phyloP scores from a whole-genome alignment of 73 alveolate genomes.

The Paramecium pentaurelia region DNA sequence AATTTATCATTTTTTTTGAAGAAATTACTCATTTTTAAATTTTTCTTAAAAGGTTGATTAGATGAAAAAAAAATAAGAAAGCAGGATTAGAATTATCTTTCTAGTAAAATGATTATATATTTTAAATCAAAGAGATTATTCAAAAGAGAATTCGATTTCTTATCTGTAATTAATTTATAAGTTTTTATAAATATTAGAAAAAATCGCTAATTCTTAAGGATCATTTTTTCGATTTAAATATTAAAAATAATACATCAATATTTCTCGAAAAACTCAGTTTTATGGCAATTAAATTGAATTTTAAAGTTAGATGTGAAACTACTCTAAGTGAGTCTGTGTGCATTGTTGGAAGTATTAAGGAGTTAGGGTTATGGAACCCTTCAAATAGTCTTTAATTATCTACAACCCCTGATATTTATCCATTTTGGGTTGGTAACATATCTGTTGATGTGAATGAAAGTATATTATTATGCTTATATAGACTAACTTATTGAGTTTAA shows the following conservation, averaged over 20 bases:
- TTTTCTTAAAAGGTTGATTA: background rate
- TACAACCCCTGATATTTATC: background rate
- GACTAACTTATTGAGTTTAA: background rate
- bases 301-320: conserved; percentile 30
- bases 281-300: conserved; percentile 5
- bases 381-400: background rate
- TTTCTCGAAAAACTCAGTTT: background rate
- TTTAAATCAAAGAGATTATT: background rate
- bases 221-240: background rate
- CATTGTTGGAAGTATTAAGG: conserved; percentile 23
- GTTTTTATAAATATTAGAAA: background rate
- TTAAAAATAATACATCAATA: conserved; percentile 4
- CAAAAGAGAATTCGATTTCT: background rate
- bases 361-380: conserved; percentile 12
- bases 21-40: background rate
- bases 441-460: background rate
- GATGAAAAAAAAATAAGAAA: background rate
- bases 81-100: background rate
- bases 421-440: conserved; percentile 2
- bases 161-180: background rate
- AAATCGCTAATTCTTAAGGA: background rate
- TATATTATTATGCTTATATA: background rate
- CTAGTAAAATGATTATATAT: background rate
- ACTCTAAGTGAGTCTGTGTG: background rate
- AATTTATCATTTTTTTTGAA: background rate